These are phyloP conservation scores for Boletus reticulatus DNA, from an alignment of 768 basidiomycete species.

Conservation along the genomic window DNA sequence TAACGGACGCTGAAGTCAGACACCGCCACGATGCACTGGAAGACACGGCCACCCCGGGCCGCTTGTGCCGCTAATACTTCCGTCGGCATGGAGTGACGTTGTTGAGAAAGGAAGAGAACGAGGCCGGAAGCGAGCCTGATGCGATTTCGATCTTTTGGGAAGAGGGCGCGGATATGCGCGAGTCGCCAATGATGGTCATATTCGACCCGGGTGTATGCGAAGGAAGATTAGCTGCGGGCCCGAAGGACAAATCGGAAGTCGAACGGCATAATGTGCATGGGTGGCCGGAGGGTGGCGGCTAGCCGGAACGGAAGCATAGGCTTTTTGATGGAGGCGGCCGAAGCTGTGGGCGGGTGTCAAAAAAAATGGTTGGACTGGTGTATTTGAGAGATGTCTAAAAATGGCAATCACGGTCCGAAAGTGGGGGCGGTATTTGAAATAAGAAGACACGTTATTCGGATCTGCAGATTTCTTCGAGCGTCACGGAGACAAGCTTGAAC, in stretches of 20 bases:
- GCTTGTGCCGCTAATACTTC: neutral
- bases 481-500: slow-evolving; percentile 13
- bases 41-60: slow-evolving; percentile 7
- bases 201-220: neutral
- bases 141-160: slow-evolving; percentile 5
- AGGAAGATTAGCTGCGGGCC: slow-evolving; percentile 21
- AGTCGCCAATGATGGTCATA: slow-evolving; percentile 12
- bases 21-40: slow-evolving; percentile 11
- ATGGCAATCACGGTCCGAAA: slow-evolving; percentile 10
- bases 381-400: neutral
- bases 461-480: slow-evolving; percentile 29
- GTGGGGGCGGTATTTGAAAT: slow-evolving; percentile 28
- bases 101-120: neutral
- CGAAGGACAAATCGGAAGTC: slow-evolving; percentile 14
- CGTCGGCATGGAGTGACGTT: slow-evolving; percentile 2
- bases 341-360: slow-evolving; percentile 1
- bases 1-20: neutral
- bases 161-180: neutral
- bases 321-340: slow-evolving; percentile 18
- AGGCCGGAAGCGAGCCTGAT: slow-evolving; percentile 19
- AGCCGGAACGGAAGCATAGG: slow-evolving; percentile 10
- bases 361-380: no score
- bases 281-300: slow-evolving; percentile 3
- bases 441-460: slow-evolving; percentile 34
- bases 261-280: neutral